phyloP scores from a whole-genome alignment of 345 rosid genomes.

The Populus euphratica region DNA sequence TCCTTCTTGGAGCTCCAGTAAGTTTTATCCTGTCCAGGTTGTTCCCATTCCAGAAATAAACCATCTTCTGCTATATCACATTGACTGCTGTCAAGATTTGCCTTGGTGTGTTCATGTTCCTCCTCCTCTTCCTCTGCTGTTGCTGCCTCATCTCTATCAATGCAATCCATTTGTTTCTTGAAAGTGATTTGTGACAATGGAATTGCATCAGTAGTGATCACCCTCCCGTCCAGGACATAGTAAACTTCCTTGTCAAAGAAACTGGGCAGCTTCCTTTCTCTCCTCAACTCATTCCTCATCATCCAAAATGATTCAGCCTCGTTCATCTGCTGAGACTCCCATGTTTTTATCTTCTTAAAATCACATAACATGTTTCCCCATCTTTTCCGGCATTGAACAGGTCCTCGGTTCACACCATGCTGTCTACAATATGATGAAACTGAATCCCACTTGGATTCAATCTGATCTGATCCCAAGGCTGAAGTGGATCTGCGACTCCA shows the following conservation, averaged over 20 bases:
- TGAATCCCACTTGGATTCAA: constrained; percentile 30
- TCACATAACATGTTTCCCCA: constrained; percentile 32
- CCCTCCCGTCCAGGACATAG: constrained; percentile 18
- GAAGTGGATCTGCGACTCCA: constrained; percentile 2
- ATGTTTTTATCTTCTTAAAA: constrained; percentile 35
- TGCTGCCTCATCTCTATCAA: constrained; percentile 2
- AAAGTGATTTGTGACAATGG: constrained; percentile 22
- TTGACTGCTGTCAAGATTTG: constrained; percentile 6
- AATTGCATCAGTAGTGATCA: constrained; percentile 15
- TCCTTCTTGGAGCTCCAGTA: constrained; percentile 19
- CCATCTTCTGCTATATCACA: background rate
- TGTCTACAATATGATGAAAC: constrained; percentile 28
- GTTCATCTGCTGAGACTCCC: constrained; percentile 25
- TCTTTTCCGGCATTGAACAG: constrained; percentile 30
- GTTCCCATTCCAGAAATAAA: constrained; percentile 13
- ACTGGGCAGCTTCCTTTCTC: constrained; percentile 32
- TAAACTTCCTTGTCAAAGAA: constrained; percentile 31
- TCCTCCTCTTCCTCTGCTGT: constrained; percentile 4
- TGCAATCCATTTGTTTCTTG: background rate
- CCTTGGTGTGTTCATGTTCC: background rate
- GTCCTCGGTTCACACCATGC: constrained; percentile 18
- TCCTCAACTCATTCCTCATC: constrained; percentile 26
- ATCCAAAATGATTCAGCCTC: constrained; percentile 33
- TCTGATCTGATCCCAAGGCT: constrained; percentile 4
- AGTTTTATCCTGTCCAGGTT: constrained; percentile 5